Evolutionary conservation across 495 filamentous ascomycete genomes (phyloP), one percentile per base, ranked within the genome.

Genomic region (Penicillium roqueforti): DNA sequence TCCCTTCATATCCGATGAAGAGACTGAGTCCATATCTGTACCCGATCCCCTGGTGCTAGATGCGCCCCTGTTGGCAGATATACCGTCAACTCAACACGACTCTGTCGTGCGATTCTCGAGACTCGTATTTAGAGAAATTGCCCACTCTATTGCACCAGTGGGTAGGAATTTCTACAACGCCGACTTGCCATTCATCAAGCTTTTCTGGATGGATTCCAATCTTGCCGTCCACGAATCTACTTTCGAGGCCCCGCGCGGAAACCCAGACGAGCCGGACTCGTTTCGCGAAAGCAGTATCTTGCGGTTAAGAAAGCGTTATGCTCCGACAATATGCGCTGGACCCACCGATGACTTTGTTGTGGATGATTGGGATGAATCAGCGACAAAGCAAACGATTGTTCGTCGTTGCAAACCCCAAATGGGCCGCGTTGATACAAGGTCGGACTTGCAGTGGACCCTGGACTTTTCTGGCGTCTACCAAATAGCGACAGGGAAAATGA

Each of bases 21-120:
- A 55, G 18, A 51, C 54, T 6, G 51, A 63, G 14, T 37, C 56
- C 18, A 37, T 55, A n/a, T 65, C 60, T 46, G 45, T 66, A n/a
- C 57, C 63, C 8, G 76, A 80, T 58, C 70, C 75, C 13, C 74
- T 73, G 26, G 36, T 73, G n/a, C 40, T 81, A 4, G 47, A 72
- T 51, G 41, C 72, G 11, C 72, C 70, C 25, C 44, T 48, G 40
- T 29, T 20, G 55, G 51, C 23, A 13, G 20, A 34, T 18, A 32
- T 28, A 11, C 34, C 28, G 2, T 11, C 45, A 18, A 59, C 18
- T 32, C 44, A 29, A 44, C 49, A 6, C 3, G 59, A 55, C 6
- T 34, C 39, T 6, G 28, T 16, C 13, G 36, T 42, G 4, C 61
- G 59, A 3, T 67, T 71, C 43, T 69, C 63, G 19, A 66, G 66